Base-by-base conservation (phyloP, 2,329 filamentous ascomycete genomes). In the Fusarium sp. region DNA sequence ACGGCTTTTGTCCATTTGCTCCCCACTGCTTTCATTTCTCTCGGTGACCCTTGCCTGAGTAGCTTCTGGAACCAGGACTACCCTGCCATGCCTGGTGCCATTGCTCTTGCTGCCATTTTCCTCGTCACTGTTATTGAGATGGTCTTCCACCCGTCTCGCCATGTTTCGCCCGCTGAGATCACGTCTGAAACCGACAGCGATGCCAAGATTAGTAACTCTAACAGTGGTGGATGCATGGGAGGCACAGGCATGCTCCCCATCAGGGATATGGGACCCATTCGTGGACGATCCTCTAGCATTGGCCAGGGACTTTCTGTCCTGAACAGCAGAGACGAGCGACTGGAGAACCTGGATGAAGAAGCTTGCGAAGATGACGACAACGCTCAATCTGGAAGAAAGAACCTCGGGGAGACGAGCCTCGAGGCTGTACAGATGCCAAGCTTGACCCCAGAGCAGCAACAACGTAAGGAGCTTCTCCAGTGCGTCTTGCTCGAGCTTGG, bases 81-180 rank as follows among this genome's bases (percentile, higher is more conserved):
- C 82, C 89, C 88, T 60, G 92, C 94, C 28, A 93, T 96, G 84
- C 91, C 94, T 2, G 94, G 94, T 8, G 88, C 95, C 58, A 91
- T 97, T 66, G 91, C 94, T 55, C 94, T 97, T 89, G 85, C 90
- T 17, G 91, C 92, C 34, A 93, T 94, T 42, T 88, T 97, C 76
- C 86, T 93, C 15, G 94, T 98, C 12, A 93, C 96, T 15, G 87
- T 91, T 17, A 88, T 98, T 68, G 95, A 98, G 82, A 97, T 91
- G 88, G 83, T 88, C 32, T 89, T 91, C 64, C 84, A 85, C 45
- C 85, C 85, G 1, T 81, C 82, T 22, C 80, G 83, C 22, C 82
- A 81, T 57, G 68, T 79, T 18, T 73, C 74, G 1, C 72, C 79
- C 5, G 64, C 71, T 24, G 58, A 76, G 45, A 39, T 63, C 4